Percentiles rank a stretch among this genome's conserved stretches.
Conservation (phyloP, 2,329 filamentous ascomycete genomes). For the Xylariaceae sp. region DNA sequence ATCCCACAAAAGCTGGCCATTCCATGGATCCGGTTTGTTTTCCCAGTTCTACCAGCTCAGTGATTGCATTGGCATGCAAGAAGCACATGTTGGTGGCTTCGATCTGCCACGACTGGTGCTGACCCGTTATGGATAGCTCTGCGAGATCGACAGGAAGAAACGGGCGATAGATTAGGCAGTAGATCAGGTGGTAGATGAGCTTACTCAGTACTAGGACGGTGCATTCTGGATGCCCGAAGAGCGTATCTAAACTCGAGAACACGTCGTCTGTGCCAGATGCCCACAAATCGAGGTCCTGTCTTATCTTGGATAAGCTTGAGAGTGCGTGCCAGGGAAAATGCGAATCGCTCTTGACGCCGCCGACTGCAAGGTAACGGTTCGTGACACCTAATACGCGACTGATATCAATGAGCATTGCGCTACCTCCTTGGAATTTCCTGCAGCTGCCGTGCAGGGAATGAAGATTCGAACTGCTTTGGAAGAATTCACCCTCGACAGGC, state of each 20-base stretch:
- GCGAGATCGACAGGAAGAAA: slow-evolving; percentile 80
- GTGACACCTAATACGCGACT: slow-evolving; percentile 76
- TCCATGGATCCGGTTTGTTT: slow-evolving; percentile 69
- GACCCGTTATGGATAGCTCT: slow-evolving; percentile 71
- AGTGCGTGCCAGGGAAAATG: slow-evolving; percentile 88
- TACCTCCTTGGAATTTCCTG: slow-evolving; percentile 68
- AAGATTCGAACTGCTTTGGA: slow-evolving; percentile 71
- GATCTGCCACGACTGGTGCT: slow-evolving; percentile 90
- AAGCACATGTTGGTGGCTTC: slow-evolving; percentile 85
- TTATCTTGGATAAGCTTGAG: slow-evolving; percentile 79
- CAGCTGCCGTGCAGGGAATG: slow-evolving; percentile 65
- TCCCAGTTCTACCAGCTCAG: slow-evolving; percentile 74
- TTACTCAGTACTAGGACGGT: slow-evolving; percentile 77
- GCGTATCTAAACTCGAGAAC: slow-evolving; percentile 67
- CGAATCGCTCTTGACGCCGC: slow-evolving; percentile 81
- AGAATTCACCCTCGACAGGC: slow-evolving; percentile 71
- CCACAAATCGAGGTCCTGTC: slow-evolving; percentile 81
- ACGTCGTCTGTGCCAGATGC: slow-evolving; percentile 73
- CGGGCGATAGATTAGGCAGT: slow-evolving; percentile 80
- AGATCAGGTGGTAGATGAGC: slow-evolving; percentile 78
- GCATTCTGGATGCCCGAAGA: slow-evolving; percentile 74
- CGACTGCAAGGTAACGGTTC: slow-evolving; percentile 76
- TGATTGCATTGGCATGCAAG: slow-evolving; percentile 80
- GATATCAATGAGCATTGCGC: slow-evolving; percentile 79
- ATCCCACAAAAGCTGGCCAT: slow-evolving; percentile 82